Conservation (phyloP, 805 yeast species). For the Teunomyces cretensis region DNA sequence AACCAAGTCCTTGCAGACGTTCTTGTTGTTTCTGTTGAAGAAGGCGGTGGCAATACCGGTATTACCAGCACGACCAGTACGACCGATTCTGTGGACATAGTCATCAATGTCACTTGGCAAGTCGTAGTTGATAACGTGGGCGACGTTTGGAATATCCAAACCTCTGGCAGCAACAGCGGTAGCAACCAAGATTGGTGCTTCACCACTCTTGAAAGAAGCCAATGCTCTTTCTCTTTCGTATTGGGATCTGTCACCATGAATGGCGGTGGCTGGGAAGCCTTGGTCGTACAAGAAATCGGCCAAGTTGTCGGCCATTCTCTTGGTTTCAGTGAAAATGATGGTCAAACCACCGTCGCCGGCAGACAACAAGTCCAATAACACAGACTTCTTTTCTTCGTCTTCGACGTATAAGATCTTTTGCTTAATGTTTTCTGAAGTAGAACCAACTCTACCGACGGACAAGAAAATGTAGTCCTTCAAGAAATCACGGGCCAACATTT, state of each 20-base stretch:
- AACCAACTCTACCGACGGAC: slow-evolving; percentile 98
- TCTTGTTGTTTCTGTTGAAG: slow-evolving; percentile 93
- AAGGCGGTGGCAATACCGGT: slow-evolving; percentile 98
- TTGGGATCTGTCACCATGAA: slow-evolving; percentile 99
- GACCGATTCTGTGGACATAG: slow-evolving; percentile 99
- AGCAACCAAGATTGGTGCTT: slow-evolving; percentile 92
- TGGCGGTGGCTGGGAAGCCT: slow-evolving; percentile 95
- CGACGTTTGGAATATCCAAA: slow-evolving; percentile 98
- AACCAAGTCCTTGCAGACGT: slow-evolving; percentile 81
- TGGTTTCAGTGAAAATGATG: slow-evolving; percentile 94
- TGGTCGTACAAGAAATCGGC: slow-evolving; percentile 89
- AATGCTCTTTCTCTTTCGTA: slow-evolving; percentile 96
- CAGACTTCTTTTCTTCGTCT: slow-evolving; percentile 86
- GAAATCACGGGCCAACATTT: slow-evolving; percentile 95
- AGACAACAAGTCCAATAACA: slow-evolving; percentile 80
- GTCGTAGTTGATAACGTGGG: slow-evolving; percentile 96
- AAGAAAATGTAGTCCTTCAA: slow-evolving; percentile 92
- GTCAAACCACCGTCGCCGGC: slow-evolving; percentile 82
- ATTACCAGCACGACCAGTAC: slow-evolving; percentile 99
- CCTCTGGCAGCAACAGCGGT: slow-evolving; percentile 99
- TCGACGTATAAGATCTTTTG: slow-evolving; percentile 92
- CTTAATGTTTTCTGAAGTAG: slow-evolving; percentile 97
- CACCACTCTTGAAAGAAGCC: slow-evolving; percentile 89
- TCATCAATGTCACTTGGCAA: slow-evolving; percentile 97
- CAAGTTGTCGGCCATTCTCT: slow-evolving; percentile 96